Base-by-base conservation (phyloP, 2,329 filamentous ascomycete genomes). In the Emergomyces africanus region DNA sequence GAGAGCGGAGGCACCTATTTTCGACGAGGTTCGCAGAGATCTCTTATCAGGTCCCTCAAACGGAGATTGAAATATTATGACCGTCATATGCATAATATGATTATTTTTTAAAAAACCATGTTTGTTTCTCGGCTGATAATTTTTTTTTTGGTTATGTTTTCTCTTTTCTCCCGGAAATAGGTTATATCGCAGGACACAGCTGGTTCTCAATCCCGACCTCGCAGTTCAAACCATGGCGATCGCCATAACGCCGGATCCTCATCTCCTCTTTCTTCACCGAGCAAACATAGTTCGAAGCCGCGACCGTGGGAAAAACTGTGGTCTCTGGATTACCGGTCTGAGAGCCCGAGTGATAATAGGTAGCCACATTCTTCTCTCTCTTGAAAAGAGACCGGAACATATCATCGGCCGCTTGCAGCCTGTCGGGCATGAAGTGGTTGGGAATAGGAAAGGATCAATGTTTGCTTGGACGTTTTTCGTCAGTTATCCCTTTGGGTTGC, bases 1-100 rank as follows among this genome's bases (percentile, higher is more conserved):
- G 57, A 69, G 73, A 60, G 75, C 75, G 63, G 64, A 73, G 62
- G 73, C 68, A 48, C 70, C 70, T 57, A 70, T 74, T 49, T 74
- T 74, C 67, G 74, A 77, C 64, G 74, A 77, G 75, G 75, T 77
- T 75, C 75, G 75, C 72, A 74, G 72, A 68, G 74, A 77, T 69
- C 70, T 74, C 59, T 71, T 74, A 66, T 70, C 71, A 62, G 74
- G 74, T 66, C 72, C 74, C 62, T 77, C 63, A 46, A 59, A 59
- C 58, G 44, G 59, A 42, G 62, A 58, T 48, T 59, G 42, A 59
- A 44, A 56, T 39, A 18, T 35, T 25, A 53, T 28, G 35, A 57
- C 12, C 15, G 15, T 57, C 10, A 50, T 39, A 57, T 25, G 23
- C 15, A 3, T 39, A 20, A 54, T 54, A 25, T 33, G 28, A 33